phyloP scores from a whole-genome alignment of 2,329 filamentous ascomycete genomes.

The Aschersonia sp. region DNA sequence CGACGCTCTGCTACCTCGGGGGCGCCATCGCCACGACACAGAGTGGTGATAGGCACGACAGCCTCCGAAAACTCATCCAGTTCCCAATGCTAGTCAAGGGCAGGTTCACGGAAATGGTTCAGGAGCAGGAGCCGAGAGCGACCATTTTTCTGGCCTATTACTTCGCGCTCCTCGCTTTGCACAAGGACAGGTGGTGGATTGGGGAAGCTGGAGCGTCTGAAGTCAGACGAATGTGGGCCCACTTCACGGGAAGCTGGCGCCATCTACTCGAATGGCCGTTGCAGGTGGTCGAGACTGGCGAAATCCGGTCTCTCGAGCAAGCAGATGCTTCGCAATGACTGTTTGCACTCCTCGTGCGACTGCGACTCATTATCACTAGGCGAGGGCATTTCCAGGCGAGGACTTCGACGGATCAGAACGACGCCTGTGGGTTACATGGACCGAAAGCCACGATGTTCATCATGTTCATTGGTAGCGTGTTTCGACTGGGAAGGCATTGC shows the following conservation, averaged over 20 bases:
- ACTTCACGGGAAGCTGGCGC: constrained; percentile 3
- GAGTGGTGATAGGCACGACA: constrained; percentile 1
- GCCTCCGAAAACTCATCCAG: constrained; percentile 3
- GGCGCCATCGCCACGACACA: constrained; percentile 2
- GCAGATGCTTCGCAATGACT: no score
- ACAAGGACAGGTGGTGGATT: constrained; percentile 5
- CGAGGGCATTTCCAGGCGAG: no score
- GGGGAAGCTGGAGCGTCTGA: constrained; percentile 2
- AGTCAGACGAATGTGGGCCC: constrained; percentile 2
- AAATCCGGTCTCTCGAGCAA: not conserved
- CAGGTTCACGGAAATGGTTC: constrained; percentile 5
- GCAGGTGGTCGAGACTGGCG: constrained; percentile 2
- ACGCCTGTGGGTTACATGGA: no score
- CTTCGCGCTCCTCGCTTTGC: constrained; percentile 4
- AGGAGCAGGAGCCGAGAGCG: constrained; percentile 2
- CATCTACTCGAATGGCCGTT: constrained; percentile 4
- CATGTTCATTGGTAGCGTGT: no score
- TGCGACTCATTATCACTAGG: no score
- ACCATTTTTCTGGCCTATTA: constrained; percentile 4
- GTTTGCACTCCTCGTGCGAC: no score
- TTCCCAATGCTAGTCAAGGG: constrained; percentile 6
- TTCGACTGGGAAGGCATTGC: no score
- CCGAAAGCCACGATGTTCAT: no score
- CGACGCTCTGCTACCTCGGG: constrained; percentile 8
- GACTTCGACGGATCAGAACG: no score